These are phyloP conservation scores for Blepharisma japonicum DNA, from an alignment of 73 alveolate genomes.

Conservation along the genomic window DNA sequence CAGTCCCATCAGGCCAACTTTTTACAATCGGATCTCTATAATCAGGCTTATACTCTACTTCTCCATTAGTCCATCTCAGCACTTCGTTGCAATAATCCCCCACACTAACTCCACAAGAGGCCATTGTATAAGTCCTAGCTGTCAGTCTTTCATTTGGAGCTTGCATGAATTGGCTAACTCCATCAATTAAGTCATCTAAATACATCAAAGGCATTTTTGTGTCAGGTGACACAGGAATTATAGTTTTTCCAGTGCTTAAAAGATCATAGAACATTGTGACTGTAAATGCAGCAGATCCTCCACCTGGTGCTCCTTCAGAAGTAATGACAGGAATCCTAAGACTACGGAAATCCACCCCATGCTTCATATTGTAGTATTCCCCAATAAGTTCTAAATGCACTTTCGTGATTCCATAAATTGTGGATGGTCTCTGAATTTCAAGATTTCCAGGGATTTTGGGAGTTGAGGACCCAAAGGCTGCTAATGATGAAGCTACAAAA, in stretches of 20 bases:
- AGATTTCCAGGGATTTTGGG: conserved; percentile 31
- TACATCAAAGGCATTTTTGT: conserved; percentile 15
- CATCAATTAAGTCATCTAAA: neutral
- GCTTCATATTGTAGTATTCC: conserved; percentile 44
- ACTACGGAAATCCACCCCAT: conserved; percentile 56
- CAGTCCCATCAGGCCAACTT: conserved; percentile 56
- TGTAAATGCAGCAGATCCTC: conserved; percentile 32
- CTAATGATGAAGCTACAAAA: conserved; percentile 47
- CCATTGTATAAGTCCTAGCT: conserved; percentile 15
- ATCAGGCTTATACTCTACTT: conserved; percentile 46
- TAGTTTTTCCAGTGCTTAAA: conserved; percentile 14
- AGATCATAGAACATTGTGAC: conserved; percentile 24
- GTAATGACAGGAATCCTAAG: conserved; percentile 51
- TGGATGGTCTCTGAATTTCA: conserved; percentile 42
- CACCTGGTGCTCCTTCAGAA: conserved; percentile 37
- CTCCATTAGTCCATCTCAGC: neutral
- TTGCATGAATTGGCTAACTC: neutral
- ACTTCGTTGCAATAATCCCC: conserved; percentile 31
- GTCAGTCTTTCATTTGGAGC: conserved; percentile 19
- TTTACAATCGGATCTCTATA: conserved; percentile 47
- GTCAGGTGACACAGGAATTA: conserved; percentile 20
- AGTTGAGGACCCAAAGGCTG: conserved; percentile 46
- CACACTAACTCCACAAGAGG: neutral
- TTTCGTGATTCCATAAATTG: conserved; percentile 58
- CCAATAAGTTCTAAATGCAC: conserved; percentile 56